Base-by-base conservation (phyloP, 2,329 filamentous ascomycete species). In the Lasiodiplodia sp. region DNA sequence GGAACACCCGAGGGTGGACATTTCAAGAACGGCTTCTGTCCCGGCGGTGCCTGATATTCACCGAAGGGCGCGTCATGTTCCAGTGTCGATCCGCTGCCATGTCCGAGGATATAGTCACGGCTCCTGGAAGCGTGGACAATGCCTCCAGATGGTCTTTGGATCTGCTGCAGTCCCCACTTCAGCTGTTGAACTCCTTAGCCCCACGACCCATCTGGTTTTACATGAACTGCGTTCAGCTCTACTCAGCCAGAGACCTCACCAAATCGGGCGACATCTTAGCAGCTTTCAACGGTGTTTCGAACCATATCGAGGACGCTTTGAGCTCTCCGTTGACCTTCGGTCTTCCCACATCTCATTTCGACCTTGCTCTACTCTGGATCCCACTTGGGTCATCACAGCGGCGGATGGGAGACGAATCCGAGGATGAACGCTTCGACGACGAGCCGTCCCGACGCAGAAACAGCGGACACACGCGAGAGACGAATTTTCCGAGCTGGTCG, bases 11-110 rank as follows among this genome's bases (percentile, higher is more conserved):
- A 49, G 79, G 77, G 0, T 82, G 80, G 80, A 81, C 79, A 1
- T 80, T 80, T 66, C 79, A 81, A 71, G 79, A 82, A 70, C 71
- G 76, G 37, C 72, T 82, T 31, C 75, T 81, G 2, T 80, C 79
- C 0, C 66, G 73, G 6, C 72, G 79, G 8, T 78, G 77, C 52
- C 72, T 82, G 0, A 75, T 81, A 12, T 82, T 82, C 47, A 76
- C 76, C 3, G 71, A 76, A 6, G 72, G 72, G 0, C 70, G 74
- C 11, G 70, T 79, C 1, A 78, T 76, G 68, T 79, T 78, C 37
- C 75, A 79, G 60, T 79, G 79, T 47, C 67, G 65, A 2, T 51
- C 18, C 0, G 57, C 66, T 7, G 67, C 66, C n/a, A 74, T 74
- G 70, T 75, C 75, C 2, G 74, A 78, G 56, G 75, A 78, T 62